Evolutionary conservation across 2,329 filamentous ascomycete genomes (phyloP), one percentile per base, ranked within the genome.

Genomic region (Fusarium sarcochroum): DNA sequence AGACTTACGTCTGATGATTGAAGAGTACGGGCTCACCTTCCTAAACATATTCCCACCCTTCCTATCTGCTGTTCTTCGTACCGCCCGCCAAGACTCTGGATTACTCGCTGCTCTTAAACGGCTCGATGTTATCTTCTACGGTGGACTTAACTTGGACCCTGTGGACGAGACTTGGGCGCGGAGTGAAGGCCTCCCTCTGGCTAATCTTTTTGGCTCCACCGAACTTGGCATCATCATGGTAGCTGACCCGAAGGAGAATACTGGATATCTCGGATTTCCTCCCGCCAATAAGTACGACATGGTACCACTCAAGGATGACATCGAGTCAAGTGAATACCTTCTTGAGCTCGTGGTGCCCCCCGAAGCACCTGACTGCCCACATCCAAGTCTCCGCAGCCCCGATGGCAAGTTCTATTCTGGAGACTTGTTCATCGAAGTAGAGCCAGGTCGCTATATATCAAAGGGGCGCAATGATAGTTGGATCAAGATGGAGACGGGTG

Each of bases 401-500:
- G 68, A 66, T 45, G 78, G 44, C 23, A 70, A 67, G 23, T 73
- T 71, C 9, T 65, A 73, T 11, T 68, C 73, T 0, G 69, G 73
- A 8, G 74, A 71, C 10, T 46, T 75, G n/a, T 75, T 76, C 17
- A 51, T 66, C 4, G 66, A 73, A 34, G 47, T 61, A 3, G 40
- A 15, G 18, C 64, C 72, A 9, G 70, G 72, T 0, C 35, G 56
- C 17, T 74, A 68, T 18, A 1, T 69, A 2, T 50, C 55, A 2
- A 63, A 59, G 6, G 72, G 72, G 2, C 70, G 72, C 1, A 65
- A 60, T 1, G 72, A 74, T 11, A 62, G 69, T n/a, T 74, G 72
- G 72, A 74, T 74, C 47, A 74, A 74, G 25, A 74, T 74, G 72
- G 45, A 70, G n/a, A 42, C 30, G 4, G 58, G 68, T 2, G 35